A percentile compares a stretch with the other conserved stretches of the same genome.
These are phyloP conservation scores for Mucor irregularis DNA, from an alignment of 371 early-diverging fungal species.

Conservation along the genomic window DNA sequence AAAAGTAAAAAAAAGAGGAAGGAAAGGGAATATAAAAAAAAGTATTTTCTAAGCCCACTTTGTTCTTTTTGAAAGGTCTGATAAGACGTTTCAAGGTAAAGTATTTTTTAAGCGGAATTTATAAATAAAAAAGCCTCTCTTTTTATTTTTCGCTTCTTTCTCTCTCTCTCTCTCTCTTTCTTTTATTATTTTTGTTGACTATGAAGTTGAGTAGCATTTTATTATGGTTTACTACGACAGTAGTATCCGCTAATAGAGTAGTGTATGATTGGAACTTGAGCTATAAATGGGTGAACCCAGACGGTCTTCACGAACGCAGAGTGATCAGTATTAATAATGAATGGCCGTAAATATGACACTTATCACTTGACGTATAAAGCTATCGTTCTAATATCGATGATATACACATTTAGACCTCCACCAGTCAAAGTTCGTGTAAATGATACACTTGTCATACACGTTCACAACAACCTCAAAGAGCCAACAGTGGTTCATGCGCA, in stretches of 20 bases:
- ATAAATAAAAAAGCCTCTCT: not conserved
- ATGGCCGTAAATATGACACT: conserved; percentile 79
- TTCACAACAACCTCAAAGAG: conserved; percentile 61
- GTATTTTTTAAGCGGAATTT: not conserved
- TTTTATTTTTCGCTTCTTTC: not conserved
- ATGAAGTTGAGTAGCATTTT: not conserved
- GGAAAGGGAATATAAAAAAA: too few species aligned
- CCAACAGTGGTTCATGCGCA: conserved; percentile 70
- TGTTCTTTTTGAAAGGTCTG: too few species aligned
- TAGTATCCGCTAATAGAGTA: conserved; percentile 43
- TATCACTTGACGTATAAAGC: too few species aligned
- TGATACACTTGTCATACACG: conserved; percentile 64
- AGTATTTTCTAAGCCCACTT: too few species aligned
- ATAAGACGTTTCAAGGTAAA: too few species aligned
- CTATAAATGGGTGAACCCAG: conserved; percentile 68
- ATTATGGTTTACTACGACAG: not conserved
- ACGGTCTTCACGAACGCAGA: conserved; percentile 60
- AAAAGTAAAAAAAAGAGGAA: too few species aligned
- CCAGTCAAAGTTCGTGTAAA: conserved; percentile 39
- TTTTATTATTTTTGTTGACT: not conserved
- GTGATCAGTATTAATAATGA: conserved; percentile 74
- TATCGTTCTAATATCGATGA: too few species aligned
- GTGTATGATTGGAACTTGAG: conserved; percentile 70
- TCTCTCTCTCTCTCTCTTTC: not conserved
- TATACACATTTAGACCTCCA: conserved; percentile 45